These are phyloP conservation scores for Pseudogymnoascus pannorum DNA, from an alignment of 2,329 filamentous ascomycete genomes.

Conservation along the genomic window DNA sequence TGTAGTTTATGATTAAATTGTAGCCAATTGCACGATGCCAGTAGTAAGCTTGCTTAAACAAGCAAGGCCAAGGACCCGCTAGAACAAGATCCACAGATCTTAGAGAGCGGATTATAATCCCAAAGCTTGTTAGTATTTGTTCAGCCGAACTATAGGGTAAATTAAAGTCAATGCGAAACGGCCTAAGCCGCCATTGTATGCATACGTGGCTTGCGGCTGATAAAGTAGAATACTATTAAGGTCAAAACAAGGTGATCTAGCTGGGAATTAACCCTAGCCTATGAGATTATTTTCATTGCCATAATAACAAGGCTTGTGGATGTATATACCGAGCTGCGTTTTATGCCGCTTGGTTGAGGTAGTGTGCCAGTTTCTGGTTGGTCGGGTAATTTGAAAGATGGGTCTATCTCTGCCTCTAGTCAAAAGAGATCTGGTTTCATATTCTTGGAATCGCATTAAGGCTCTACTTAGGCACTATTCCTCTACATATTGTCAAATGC, in stretches of 20 bases:
- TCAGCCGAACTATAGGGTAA: background rate
- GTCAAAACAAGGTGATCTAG: background rate
- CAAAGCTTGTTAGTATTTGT: background rate
- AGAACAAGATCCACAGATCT: background rate
- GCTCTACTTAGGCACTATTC: too few relatives aligned
- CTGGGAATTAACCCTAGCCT: constrained; percentile 25
- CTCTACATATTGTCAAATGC: too few relatives aligned
- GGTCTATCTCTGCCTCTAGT: background rate
- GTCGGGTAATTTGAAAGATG: background rate
- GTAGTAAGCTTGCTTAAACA: background rate
- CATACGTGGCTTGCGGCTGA: background rate
- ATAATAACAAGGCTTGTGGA: background rate
- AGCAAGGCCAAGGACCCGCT: background rate
- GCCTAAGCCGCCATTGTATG: background rate
- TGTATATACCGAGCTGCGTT: background rate
- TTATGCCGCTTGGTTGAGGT: background rate
- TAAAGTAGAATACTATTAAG: background rate
- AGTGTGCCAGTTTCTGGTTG: background rate
- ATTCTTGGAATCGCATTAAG: too few relatives aligned
- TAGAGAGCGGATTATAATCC: background rate
- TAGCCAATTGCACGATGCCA: background rate
- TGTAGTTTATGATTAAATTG: background rate
- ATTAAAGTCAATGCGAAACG: background rate
- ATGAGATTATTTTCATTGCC: background rate
- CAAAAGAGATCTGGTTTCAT: background rate